Evolutionary conservation across 2,329 filamentous ascomycete species (phyloP).

Genomic region (Penicillium nordicum): DNA sequence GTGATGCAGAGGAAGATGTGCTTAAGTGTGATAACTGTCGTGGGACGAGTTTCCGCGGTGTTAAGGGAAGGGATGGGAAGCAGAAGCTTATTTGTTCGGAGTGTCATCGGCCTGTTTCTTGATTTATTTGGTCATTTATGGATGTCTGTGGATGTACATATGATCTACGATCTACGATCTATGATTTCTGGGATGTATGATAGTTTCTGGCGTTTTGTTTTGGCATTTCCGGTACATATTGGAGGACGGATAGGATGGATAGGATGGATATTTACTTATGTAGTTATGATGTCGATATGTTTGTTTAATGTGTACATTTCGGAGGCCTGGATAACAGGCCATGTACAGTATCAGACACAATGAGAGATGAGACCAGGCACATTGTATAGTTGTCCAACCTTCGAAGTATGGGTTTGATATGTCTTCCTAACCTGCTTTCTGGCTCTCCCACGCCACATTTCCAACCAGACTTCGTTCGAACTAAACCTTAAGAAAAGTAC

Average conservation of each 20-base stretch:
- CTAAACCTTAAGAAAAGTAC: too few species aligned
- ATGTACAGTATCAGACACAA: slow-evolving; percentile 6
- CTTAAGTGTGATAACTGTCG: slow-evolving; percentile 59
- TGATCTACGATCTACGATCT: neutral
- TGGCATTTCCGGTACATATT: neutral
- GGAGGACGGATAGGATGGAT: neutral
- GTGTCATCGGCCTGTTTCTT: slow-evolving; percentile 41
- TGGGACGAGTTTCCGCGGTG: slow-evolving; percentile 60
- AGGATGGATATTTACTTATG: neutral
- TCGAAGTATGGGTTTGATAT: too few species aligned
- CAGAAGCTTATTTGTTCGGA: slow-evolving; percentile 61
- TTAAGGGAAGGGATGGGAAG: slow-evolving; percentile 51
- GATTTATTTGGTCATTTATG: slow-evolving; percentile 3
- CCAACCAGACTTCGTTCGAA: neutral
- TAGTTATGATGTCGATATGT: neutral
- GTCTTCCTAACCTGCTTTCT: neutral
- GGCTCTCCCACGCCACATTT: too few species aligned
- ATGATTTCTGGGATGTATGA: neutral
- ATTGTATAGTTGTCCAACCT: neutral
- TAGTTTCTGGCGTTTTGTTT: slow-evolving; percentile 2
- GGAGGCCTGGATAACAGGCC: neutral
- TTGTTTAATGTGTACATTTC: slow-evolving; percentile 2
- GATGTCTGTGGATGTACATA: neutral
- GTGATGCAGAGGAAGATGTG: slow-evolving; percentile 46
- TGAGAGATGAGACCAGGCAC: neutral